Conservation (phyloP, 768 basidiomycete species). For the Tulasnella sp. region DNA sequence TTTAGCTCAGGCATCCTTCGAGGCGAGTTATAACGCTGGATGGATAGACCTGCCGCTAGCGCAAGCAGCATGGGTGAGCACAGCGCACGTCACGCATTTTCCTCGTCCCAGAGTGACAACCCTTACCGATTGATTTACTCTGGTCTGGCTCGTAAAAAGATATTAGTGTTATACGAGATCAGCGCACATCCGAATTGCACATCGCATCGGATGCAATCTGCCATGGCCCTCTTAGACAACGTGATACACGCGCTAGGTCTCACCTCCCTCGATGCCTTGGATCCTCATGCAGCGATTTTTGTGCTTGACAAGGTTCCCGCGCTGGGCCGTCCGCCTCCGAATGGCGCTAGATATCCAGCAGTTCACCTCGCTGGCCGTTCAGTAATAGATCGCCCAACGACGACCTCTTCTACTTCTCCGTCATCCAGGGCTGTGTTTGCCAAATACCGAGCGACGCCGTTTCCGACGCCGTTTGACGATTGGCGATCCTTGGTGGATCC, state of each 20-base stretch:
- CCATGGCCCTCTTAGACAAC: conserved; percentile 6
- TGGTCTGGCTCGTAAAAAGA: neutral
- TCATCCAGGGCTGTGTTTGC: neutral
- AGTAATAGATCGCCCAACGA: no score
- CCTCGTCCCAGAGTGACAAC: neutral
- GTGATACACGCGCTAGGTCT: conserved; percentile 8
- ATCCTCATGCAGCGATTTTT: conserved; percentile 12
- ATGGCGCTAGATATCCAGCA: neutral
- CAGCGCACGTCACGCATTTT: neutral
- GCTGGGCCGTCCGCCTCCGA: neutral
- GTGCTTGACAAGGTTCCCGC: conserved; percentile 1
- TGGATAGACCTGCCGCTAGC: conserved; percentile 14
- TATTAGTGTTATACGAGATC: conserved; percentile 14
- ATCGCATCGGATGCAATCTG: neutral
- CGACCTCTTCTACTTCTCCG: no score
- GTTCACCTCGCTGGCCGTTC: no score
- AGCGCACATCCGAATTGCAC: conserved; percentile 11
- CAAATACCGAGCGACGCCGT: neutral
- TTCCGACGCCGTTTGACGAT: neutral
- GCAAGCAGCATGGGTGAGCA: conserved; percentile 16
- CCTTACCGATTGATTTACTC: neutral
- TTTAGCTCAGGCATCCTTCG: conserved; percentile 11
- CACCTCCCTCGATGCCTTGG: conserved; percentile 13
- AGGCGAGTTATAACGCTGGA: conserved; percentile 15
- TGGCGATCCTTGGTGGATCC: neutral